phyloP scores from a whole-genome alignment of 108 stramenopile species.

The Nitzschia inconspicua region DNA sequence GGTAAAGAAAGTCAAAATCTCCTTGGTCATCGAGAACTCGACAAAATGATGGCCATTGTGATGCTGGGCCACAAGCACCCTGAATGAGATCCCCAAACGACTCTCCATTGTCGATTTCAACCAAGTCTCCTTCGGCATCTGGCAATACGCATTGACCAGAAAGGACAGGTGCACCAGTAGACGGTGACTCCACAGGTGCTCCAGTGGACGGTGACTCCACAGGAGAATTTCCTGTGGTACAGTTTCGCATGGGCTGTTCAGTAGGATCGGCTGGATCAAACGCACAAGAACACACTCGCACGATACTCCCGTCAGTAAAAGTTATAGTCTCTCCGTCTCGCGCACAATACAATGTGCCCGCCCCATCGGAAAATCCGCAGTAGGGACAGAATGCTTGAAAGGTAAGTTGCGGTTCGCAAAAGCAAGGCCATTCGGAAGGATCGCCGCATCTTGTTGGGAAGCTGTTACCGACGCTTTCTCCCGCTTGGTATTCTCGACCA shows the following conservation, averaged over 20 bases:
- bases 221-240: too few relatives aligned
- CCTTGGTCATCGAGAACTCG: constrained; percentile 1
- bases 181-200: too few relatives aligned
- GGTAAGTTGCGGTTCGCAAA: constrained; percentile 5
- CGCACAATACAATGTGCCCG: constrained; percentile 10
- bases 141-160: constrained; percentile 13
- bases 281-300: constrained; percentile 2
- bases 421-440: constrained; percentile 13
- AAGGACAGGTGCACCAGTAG: neutral
- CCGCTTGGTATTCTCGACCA: neutral
- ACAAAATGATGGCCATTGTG: constrained; percentile 5
- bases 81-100: constrained; percentile 8
- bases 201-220: too few relatives aligned
- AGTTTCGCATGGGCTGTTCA: constrained; percentile 1
- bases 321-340: constrained; percentile 4
- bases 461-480: constrained; percentile 8
- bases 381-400: constrained; percentile 8
- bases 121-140: constrained; percentile 8
- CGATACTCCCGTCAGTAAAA: constrained; percentile 7
- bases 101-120: constrained; percentile 4
- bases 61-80: neutral
- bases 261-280: constrained; percentile 10
- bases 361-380: constrained; percentile 1
- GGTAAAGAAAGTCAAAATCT: constrained; percentile 14
- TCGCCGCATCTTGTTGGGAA: constrained; percentile 1